phyloP scores from a whole-genome alignment of 352 stramenopile genomes.

The Phytophthora quininea region DNA sequence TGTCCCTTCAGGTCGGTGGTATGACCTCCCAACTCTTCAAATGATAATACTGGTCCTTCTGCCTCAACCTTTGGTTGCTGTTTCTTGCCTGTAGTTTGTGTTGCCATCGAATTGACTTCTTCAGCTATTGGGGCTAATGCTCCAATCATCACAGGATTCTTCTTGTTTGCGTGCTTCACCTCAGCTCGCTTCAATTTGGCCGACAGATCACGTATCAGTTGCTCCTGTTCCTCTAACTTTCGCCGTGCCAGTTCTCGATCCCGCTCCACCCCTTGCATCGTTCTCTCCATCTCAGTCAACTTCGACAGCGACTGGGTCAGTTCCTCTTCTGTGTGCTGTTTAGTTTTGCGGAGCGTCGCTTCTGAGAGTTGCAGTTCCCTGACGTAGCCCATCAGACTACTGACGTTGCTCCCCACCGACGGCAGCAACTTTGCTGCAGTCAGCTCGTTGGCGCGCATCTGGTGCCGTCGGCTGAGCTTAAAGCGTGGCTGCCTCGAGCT shows the following conservation, averaged over 20 bases:
- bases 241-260: slow-evolving; percentile 37
- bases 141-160: background rate
- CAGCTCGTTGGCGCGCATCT: slow-evolving; percentile 42
- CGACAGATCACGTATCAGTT: slow-evolving; percentile 44
- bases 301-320: slow-evolving; percentile 47
- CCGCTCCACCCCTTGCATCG: slow-evolving; percentile 44
- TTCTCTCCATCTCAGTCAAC: slow-evolving; percentile 51
- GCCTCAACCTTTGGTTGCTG: background rate
- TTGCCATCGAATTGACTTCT: background rate
- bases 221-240: slow-evolving; percentile 51
- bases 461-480: slow-evolving; percentile 32
- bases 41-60: background rate
- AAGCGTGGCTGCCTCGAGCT: slow-evolving; percentile 38
- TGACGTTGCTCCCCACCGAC: slow-evolving; percentile 51
- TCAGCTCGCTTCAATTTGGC: slow-evolving; percentile 43
- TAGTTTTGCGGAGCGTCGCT: slow-evolving; percentile 54
- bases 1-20: background rate
- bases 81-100: background rate
- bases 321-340: slow-evolving; percentile 61
- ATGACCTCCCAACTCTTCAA: background rate
- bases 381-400: slow-evolving; percentile 80
- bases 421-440: slow-evolving; percentile 67
- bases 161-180: slow-evolving; percentile 3
- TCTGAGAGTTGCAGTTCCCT: slow-evolving; percentile 75
- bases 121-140: background rate